A percentile compares a stretch with the other conserved stretches of the same genome.
Conservation (phyloP, 2,329 filamentous ascomycete genomes). For the Talaromyces sp. region DNA sequence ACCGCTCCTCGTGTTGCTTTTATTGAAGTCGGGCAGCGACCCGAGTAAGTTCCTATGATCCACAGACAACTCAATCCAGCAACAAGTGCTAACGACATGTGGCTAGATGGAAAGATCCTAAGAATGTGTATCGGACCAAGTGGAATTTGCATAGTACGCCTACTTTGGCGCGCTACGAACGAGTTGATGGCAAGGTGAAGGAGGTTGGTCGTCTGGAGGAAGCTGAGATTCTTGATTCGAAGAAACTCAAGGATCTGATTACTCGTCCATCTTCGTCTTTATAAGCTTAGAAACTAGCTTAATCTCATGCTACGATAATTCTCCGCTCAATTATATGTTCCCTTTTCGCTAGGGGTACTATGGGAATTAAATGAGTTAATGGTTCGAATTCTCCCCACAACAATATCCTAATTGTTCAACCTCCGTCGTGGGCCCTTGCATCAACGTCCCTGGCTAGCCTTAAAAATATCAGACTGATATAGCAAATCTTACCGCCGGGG, state of each 20-base stretch:
- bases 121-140: slow-evolving; percentile 34
- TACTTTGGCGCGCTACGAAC: slow-evolving; percentile 35
- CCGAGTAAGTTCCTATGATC: slow-evolving; percentile 29
- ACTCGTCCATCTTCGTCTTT: background rate
- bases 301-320: no score
- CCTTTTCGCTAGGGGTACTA: no score
- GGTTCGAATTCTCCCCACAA: no score
- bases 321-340: no score
- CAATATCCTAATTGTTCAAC: no score
- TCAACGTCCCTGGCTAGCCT: no score
- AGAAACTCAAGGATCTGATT: slow-evolving; percentile 25
- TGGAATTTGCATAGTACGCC: slow-evolving; percentile 38
- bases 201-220: slow-evolving; percentile 34
- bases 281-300: background rate
- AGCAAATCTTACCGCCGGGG: no score
- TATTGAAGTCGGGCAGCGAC: slow-evolving; percentile 36
- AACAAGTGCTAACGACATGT: background rate
- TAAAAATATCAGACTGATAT: no score
- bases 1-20: slow-evolving; percentile 27
- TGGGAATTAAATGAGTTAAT: no score
- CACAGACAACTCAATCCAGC: background rate
- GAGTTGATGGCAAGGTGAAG: slow-evolving; percentile 28
- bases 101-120: slow-evolving; percentile 35
- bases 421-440: no score
- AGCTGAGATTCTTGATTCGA: slow-evolving; percentile 31